These are phyloP conservation scores for Bolboschoenoplectus hybrid DNA, from an alignment of 202 grass and related monocot species.

Conservation along the genomic window DNA sequence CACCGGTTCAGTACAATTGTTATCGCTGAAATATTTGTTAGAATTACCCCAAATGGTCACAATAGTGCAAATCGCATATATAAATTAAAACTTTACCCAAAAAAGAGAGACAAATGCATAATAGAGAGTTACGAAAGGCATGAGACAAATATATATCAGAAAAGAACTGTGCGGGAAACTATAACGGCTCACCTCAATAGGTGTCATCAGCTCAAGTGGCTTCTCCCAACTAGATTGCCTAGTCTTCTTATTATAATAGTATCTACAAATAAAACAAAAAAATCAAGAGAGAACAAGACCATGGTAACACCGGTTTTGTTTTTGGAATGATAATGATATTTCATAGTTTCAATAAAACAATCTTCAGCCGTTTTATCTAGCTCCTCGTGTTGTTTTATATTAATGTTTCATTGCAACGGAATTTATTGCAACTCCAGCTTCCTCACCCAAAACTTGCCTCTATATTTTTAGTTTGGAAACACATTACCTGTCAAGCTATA, in stretches of 20 bases:
- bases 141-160: conserved; percentile 18
- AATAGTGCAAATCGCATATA: conserved; percentile 38
- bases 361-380: not conserved
- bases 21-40: conserved; percentile 41
- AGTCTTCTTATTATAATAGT: conserved; percentile 99
- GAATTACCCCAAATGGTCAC: conserved; percentile 40
- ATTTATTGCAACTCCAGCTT: not conserved
- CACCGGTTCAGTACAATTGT: conserved; percentile 36
- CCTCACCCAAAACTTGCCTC: not conserved
- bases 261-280: conserved; percentile 55
- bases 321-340: conserved; percentile 15
- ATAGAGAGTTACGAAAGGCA: not conserved
- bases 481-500: not conserved
- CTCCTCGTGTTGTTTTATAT: not conserved
- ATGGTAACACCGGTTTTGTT: conserved; percentile 18
- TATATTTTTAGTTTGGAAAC: not conserved
- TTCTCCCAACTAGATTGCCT: conserved; percentile 98
- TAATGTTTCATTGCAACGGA: not conserved
- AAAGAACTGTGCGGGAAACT: conserved; percentile 34
- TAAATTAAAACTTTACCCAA: conserved; percentile 36
- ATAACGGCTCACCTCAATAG: conserved; percentile 71
- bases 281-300: conserved; percentile 28
- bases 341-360: not conserved
- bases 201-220: conserved; percentile 94
- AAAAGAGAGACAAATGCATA: conserved; percentile 29